A percentile compares a stretch with the other conserved stretches of the same genome.
phyloP scores from a whole-genome alignment of 768 basidiomycete species.

The Mycena capillaripes region DNA sequence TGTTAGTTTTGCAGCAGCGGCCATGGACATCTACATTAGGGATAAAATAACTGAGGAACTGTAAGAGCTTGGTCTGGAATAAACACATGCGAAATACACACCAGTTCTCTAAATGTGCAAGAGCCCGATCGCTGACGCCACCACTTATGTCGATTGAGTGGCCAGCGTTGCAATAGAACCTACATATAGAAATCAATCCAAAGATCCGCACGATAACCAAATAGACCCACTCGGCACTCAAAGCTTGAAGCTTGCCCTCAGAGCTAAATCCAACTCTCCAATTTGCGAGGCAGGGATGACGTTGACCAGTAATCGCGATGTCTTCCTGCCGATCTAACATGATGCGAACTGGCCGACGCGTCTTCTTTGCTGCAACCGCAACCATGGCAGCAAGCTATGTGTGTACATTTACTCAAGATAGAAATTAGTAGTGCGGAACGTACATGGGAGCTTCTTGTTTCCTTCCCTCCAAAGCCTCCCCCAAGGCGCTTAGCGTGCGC shows the following conservation, averaged over 20 bases:
- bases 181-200: not conserved
- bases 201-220: not conserved
- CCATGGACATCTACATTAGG: constrained; percentile 36
- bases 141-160: constrained; percentile 38
- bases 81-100: not conserved
- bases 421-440: not conserved
- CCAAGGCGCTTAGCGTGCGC: constrained; percentile 38
- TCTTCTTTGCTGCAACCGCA: constrained; percentile 38
- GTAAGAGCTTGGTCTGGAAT: not conserved
- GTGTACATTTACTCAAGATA: not conserved
- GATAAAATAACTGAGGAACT: constrained; percentile 28
- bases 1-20: constrained; percentile 38
- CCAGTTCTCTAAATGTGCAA: constrained; percentile 39
- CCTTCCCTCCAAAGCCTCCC: constrained; percentile 38
- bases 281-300: constrained; percentile 35
- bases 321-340: constrained; percentile 39
- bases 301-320: constrained; percentile 38
- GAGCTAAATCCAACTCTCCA: constrained; percentile 38
- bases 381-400: constrained; percentile 33
- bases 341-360: constrained; percentile 33
- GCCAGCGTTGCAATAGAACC: constrained; percentile 36
- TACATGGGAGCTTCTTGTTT: constrained; percentile 35
- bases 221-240: constrained; percentile 29
- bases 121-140: constrained; percentile 36
- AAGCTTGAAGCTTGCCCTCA: constrained; percentile 34